phyloP scores from a whole-genome alignment of 2,329 filamentous ascomycete species.

The Fusarium brachygibbosum region DNA sequence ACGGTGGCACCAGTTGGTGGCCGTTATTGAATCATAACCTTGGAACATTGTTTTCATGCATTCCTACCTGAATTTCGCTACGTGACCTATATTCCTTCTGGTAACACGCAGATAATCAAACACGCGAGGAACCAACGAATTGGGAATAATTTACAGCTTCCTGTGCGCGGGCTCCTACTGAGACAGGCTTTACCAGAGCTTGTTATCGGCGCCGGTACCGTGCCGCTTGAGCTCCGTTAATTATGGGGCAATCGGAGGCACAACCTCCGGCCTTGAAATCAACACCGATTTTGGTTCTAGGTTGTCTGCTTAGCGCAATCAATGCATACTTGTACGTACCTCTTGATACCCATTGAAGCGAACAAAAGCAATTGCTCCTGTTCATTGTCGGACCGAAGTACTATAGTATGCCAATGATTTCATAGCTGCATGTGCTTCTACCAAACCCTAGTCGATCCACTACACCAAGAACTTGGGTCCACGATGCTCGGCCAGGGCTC shows the following conservation, averaged over 20 bases:
- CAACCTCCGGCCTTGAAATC: slow-evolving; percentile 18
- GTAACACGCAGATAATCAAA: not conserved
- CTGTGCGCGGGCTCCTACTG: not conserved
- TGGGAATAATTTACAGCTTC: not conserved
- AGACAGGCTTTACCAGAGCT: not conserved
- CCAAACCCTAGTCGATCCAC: slow-evolving; percentile 1
- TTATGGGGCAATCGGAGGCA: slow-evolving; percentile 16
- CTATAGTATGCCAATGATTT: not conserved
- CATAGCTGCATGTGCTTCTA: not conserved
- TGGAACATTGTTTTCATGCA: not conserved
- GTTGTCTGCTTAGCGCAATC: not conserved
- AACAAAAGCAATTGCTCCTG: not conserved
- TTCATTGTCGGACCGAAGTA: not conserved
- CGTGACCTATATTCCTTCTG: too few species aligned
- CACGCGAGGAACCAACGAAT: not conserved
- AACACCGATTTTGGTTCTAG: not conserved
- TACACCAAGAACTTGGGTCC: slow-evolving; percentile 3
- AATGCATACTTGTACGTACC: not conserved
- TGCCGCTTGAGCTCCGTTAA: slow-evolving; percentile 10
- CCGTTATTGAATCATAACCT: not conserved
- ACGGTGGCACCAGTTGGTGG: not conserved
- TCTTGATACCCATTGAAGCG: not conserved
- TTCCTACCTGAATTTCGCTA: too few species aligned
- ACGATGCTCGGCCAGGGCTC: not conserved
- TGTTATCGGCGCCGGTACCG: slow-evolving; percentile 4